These are phyloP conservation scores for Coniochaeta ligniaria DNA, from an alignment of 2,329 filamentous ascomycete species.

Conservation along the genomic window DNA sequence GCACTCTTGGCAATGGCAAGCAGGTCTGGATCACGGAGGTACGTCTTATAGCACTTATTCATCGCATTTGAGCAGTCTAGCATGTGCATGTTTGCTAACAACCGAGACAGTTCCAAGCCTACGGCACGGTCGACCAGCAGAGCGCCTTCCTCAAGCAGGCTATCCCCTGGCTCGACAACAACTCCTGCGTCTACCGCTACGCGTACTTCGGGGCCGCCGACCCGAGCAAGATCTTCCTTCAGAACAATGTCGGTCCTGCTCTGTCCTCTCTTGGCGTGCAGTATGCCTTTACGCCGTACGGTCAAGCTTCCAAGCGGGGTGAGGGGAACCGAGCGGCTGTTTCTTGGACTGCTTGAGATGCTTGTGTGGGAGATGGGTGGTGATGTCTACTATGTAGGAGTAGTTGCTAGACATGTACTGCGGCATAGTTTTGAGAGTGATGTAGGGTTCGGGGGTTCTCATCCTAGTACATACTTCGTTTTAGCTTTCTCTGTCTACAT, in stretches of 20 bases:
- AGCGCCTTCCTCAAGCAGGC: constrained; percentile 31
- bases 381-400: too few species aligned
- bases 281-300: constrained; percentile 8
- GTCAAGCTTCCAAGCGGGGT: background rate
- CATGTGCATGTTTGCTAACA: too few species aligned
- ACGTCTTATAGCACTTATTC: background rate
- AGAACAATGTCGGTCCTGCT: constrained; percentile 5
- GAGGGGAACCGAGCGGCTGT: background rate
- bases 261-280: constrained; percentile 7
- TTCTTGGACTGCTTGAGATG: too few species aligned
- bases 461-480: too few species aligned
- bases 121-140: constrained; percentile 27
- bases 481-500: too few species aligned
- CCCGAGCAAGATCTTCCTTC: constrained; percentile 11
- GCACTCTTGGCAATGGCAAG: constrained; percentile 23
- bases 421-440: too few species aligned
- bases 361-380: too few species aligned
- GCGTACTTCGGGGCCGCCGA: constrained; percentile 23
- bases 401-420: too few species aligned
- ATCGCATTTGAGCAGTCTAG: too few species aligned
- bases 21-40: constrained; percentile 38
- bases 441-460: too few species aligned
- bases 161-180: constrained; percentile 34
- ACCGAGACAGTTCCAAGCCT: constrained; percentile 13
- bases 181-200: constrained; percentile 29